Base-by-base conservation (phyloP, 2,329 filamentous ascomycete species). In the Penicillium sp. region DNA sequence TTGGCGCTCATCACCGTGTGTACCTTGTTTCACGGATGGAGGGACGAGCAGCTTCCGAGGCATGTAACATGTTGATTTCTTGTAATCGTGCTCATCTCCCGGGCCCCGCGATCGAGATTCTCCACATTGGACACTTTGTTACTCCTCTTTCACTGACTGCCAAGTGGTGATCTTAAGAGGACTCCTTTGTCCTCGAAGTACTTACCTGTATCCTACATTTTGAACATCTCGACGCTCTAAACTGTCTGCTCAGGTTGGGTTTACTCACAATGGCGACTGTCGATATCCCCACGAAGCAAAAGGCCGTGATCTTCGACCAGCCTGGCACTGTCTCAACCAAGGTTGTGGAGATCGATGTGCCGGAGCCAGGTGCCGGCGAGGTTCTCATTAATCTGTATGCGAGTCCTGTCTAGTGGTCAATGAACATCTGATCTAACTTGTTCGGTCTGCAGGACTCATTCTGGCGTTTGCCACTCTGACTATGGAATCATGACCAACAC, bases 401-500 rank as follows among this genome's bases (percentile, higher is more conserved):
- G n/a, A n/a, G 10, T 14, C 35, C 8, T 14, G 0, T 15, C 25
- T 22, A 12, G 34, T 12, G 8, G 22, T 7, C 12, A 38, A 53
- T 34, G 14, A 39, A 25, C 17, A 7, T 12, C 3, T 17, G 25
- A 48, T 17, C 62, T 58, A 37, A 55, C 38, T 22, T 5, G 3
- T 22, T 37, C 2, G 53, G 28, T 28, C n/a, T n/a, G n/a, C 58
- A 83, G 82, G 39, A 84, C 86, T 4, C 86, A 88, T 68, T 85
- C 84, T 0, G 87, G 87, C 52, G 86, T 89, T 48, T 89, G 86
- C 73, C 86, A 89, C 70, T 86, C 82, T 2, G 86, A 89, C 68
- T 76, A 85, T 62, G 85, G 82, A 50, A 75, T 87, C 47, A 84
- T 84, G 82, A 79, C 78, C 22, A 82, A 82, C 60, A 63, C 63